Conservation (phyloP, 352 stramenopile species). For the Phytophthora pini region DNA sequence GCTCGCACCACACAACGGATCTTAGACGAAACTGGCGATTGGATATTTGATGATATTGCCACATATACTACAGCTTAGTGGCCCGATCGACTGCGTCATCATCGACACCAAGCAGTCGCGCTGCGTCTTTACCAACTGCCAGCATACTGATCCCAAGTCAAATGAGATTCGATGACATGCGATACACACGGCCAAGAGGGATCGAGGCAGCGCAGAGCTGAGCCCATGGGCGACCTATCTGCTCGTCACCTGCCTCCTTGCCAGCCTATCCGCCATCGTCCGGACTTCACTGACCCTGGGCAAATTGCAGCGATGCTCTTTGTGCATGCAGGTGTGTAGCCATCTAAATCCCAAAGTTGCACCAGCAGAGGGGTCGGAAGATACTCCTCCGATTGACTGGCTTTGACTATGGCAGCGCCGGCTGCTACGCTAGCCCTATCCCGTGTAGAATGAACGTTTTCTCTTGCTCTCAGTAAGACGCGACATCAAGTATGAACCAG, state of each 20-base stretch:
- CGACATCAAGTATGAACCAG: conserved; percentile 18
- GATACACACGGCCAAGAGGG: not conserved
- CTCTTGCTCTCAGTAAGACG: conserved; percentile 10
- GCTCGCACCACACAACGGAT: not conserved
- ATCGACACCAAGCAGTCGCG: conserved; percentile 12
- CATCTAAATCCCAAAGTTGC: conserved; percentile 21
- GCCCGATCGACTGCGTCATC: not conserved
- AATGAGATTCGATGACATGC: not conserved
- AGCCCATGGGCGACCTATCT: not conserved
- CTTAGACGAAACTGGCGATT: not conserved
- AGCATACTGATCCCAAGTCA: conserved; percentile 1
- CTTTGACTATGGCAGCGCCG: conserved; percentile 18
- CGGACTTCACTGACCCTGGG: conserved; percentile 10
- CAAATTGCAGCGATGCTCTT: not conserved
- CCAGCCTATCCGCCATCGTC: not conserved
- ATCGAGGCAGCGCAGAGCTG: not conserved
- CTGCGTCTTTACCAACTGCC: conserved; percentile 9
- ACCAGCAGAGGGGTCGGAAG: conserved; percentile 30
- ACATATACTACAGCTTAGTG: not conserved
- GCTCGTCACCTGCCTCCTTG: not conserved
- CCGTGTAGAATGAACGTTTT: conserved; percentile 28
- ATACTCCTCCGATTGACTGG: conserved; percentile 33
- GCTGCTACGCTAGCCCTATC: conserved; percentile 20
- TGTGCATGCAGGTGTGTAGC: conserved; percentile 16
- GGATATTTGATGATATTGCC: not conserved